These are phyloP conservation scores for Naganishia sp. DNA, from an alignment of 1,284 basidiomycete species.

Conservation along the genomic window DNA sequence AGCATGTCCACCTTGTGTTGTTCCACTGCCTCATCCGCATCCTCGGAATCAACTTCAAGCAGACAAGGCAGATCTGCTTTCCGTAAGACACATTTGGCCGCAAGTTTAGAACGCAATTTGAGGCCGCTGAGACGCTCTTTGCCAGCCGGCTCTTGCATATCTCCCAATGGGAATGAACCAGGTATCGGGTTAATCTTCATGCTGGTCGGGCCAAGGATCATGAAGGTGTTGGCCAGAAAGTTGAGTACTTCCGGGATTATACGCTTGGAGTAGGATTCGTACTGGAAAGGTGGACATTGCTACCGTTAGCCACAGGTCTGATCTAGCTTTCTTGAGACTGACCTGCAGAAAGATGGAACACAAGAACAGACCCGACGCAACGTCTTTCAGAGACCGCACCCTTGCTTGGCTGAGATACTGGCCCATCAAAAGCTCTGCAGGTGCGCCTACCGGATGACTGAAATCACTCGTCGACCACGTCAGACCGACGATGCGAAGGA, in stretches of 20 bases:
- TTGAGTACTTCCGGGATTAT: slow-evolving; percentile 87
- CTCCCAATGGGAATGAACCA: slow-evolving; percentile 70
- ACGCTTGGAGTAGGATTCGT: slow-evolving; percentile 80
- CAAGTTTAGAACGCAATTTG: slow-evolving; percentile 26
- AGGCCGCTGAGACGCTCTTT: slow-evolving; percentile 13
- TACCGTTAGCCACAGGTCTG: neutral
- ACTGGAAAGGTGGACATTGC: slow-evolving; percentile 57
- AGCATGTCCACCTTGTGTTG: slow-evolving; percentile 58
- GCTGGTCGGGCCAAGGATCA: slow-evolving; percentile 68
- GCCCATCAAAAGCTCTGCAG: slow-evolving; percentile 82
- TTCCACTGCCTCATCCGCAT: slow-evolving; percentile 54
- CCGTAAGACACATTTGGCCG: slow-evolving; percentile 33
- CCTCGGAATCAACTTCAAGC: slow-evolving; percentile 37
- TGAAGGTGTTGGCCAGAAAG: slow-evolving; percentile 70
- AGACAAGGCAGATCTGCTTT: slow-evolving; percentile 41
- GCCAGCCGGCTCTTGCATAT: slow-evolving; percentile 57
- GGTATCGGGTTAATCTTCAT: slow-evolving; percentile 55
- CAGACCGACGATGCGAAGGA: slow-evolving; percentile 76
- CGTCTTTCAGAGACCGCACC: slow-evolving; percentile 70
- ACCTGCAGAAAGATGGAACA: slow-evolving; percentile 70
- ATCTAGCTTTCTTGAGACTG: slow-evolving; percentile 27
- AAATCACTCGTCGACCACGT: slow-evolving; percentile 95
- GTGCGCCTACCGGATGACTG: slow-evolving; percentile 84
- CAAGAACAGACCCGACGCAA: slow-evolving; percentile 85
- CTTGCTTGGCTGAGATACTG: slow-evolving; percentile 86